These are phyloP conservation scores for Magnaporthales sp. DNA, from an alignment of 2,329 filamentous ascomycete genomes.

Conservation along the genomic window DNA sequence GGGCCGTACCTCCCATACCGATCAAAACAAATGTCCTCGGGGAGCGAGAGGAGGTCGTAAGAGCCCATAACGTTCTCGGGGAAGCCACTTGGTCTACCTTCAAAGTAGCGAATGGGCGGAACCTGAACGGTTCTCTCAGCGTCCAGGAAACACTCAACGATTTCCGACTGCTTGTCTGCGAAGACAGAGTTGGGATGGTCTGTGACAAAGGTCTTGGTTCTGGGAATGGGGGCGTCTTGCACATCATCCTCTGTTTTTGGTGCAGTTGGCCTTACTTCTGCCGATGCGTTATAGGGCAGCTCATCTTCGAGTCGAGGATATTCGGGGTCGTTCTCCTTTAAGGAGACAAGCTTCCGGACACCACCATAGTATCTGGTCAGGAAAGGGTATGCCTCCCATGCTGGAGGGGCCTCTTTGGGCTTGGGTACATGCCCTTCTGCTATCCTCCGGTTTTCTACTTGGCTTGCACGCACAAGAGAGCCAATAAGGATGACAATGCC, in stretches of 20 bases:
- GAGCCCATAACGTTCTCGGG: slow-evolving; percentile 82
- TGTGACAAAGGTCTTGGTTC: slow-evolving; percentile 43
- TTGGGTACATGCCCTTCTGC: slow-evolving; percentile 49
- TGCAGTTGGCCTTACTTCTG: slow-evolving; percentile 9
- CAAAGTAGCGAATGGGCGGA: slow-evolving; percentile 63
- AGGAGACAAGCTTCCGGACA: slow-evolving; percentile 59
- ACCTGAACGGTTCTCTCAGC: slow-evolving; percentile 52
- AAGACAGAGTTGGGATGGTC: slow-evolving; percentile 27
- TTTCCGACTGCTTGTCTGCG: slow-evolving; percentile 33
- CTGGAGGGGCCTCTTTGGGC: slow-evolving; percentile 52
- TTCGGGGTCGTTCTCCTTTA: slow-evolving; percentile 63
- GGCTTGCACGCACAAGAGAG: slow-evolving; percentile 64
- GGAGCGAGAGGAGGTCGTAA: slow-evolving; percentile 68
- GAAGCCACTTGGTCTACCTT: slow-evolving; percentile 74
- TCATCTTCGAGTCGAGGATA: slow-evolving; percentile 65
- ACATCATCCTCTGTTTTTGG: slow-evolving; percentile 9
- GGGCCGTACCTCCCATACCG: slow-evolving; percentile 80
- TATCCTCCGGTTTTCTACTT: slow-evolving; percentile 56
- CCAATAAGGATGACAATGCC: slow-evolving; percentile 70
- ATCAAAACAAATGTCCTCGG: slow-evolving; percentile 87
- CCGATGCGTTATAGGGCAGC: slow-evolving; percentile 30
- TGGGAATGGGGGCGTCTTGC: slow-evolving; percentile 19
- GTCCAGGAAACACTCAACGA: slow-evolving; percentile 75
- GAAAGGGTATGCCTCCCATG: slow-evolving; percentile 82
- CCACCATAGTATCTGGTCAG: slow-evolving; percentile 86